Percentiles rank a stretch among this genome's conserved stretches.
Evolutionary conservation across 257 asterid genomes (phyloP).

Genomic region (Solanum etuberosum): DNA sequence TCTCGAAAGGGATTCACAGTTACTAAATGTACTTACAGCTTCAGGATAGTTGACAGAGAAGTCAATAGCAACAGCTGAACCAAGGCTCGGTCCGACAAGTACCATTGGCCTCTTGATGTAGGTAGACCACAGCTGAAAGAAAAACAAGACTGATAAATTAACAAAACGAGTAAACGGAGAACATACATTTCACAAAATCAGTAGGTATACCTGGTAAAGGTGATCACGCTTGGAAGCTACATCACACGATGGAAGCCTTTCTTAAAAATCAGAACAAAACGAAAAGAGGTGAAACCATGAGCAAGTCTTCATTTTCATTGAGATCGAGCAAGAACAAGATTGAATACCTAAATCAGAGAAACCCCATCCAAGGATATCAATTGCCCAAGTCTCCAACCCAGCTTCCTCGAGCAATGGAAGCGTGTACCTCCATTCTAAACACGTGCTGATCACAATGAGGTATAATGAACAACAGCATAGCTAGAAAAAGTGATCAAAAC

Average conservation of each 20-base stretch:
- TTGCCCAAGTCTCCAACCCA: conserved; percentile 79
- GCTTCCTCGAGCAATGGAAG: conserved; percentile 84
- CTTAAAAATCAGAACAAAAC: conserved; percentile 21
- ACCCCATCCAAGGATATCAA: conserved; percentile 95
- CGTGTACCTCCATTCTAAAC: conserved; percentile 86
- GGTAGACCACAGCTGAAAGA: conserved; percentile 60
- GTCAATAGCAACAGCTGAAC: conserved; percentile 87
- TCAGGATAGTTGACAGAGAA: conserved; percentile 60
- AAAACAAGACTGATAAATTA: background rate
- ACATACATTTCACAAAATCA: background rate
- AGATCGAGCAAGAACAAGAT: background rate
- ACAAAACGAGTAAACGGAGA: background rate
- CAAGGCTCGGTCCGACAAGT: conserved; percentile 93
- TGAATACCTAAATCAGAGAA: conserved; percentile 70
- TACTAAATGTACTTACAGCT: conserved; percentile 39
- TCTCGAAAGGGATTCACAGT: background rate
- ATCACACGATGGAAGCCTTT: conserved; percentile 51
- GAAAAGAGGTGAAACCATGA: background rate
- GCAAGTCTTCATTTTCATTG: background rate
- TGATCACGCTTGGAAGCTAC: conserved; percentile 84
- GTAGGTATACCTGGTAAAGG: conserved; percentile 58
- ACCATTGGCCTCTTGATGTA: conserved; percentile 66
- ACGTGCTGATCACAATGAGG: conserved; percentile 62
- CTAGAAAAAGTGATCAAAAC: conserved; percentile 1
- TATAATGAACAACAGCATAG: conserved; percentile 24